A percentile compares a stretch with the other conserved stretches of the same genome.
Conservation (phyloP, 768 basidiomycete species). For the Auriscalpium orientale region DNA sequence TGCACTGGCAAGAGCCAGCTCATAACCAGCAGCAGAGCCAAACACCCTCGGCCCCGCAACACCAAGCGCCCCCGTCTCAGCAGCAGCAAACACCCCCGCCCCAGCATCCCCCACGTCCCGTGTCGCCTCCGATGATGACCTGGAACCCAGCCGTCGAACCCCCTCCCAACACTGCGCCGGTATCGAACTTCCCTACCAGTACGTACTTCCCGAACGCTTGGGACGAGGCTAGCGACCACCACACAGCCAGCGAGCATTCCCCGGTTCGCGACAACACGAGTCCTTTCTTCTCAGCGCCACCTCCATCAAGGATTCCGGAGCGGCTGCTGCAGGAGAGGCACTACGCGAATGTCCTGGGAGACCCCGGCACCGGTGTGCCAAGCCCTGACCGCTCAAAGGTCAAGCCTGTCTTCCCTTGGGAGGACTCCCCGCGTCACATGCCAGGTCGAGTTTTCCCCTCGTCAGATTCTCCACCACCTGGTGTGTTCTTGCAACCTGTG, state of each 20-base stretch:
- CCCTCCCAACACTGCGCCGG: slow-evolving; percentile 57
- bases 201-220: slow-evolving; percentile 82
- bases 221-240: slow-evolving; percentile 53
- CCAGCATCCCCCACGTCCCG: slow-evolving; percentile 33
- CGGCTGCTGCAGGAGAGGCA: slow-evolving; percentile 63
- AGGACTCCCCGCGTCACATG: slow-evolving; percentile 57
- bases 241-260: slow-evolving; percentile 29
- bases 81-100: slow-evolving; percentile 18
- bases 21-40: slow-evolving; percentile 17
- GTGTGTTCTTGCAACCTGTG: slow-evolving; percentile 9
- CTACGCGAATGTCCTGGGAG: slow-evolving; percentile 53
- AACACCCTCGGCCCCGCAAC: no score
- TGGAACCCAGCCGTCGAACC: slow-evolving; percentile 82
- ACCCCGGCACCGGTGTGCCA: slow-evolving; percentile 36
- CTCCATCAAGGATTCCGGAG: slow-evolving; percentile 56
- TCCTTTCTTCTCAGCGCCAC: slow-evolving; percentile 55
- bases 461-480: slow-evolving; percentile 17
- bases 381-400: slow-evolving; percentile 69
- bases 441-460: slow-evolving; percentile 64
- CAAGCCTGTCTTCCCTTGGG: slow-evolving; percentile 92
- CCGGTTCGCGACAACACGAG: slow-evolving; percentile 14
- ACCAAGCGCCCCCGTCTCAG: slow-evolving; percentile 8
- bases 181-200: slow-evolving; percentile 57
- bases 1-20: no score
- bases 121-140: slow-evolving; percentile 56